Evolutionary conservation across 192 early-diverging fungal genomes (phyloP), one percentile per base, ranked within the genome.

Genomic region (Mortierella antarctica): DNA sequence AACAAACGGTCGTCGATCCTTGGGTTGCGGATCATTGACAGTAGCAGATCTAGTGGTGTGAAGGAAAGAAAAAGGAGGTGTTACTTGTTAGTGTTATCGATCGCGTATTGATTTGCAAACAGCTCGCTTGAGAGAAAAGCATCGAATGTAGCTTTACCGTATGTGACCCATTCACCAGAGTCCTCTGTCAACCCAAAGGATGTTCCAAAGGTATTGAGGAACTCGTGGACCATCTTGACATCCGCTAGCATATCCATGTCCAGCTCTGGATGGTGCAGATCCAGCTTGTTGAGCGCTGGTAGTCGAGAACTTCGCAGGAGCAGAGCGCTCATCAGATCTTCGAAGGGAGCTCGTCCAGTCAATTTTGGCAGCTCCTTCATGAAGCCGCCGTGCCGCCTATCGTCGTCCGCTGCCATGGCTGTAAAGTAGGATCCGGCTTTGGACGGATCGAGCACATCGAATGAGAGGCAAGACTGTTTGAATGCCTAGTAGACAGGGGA

Each of bases 161-260:
- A 68, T 8, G 70, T 72, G 40, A 80, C 72, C 77, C 77, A 80
- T 31, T 80, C 77, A 6, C 77, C 77, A 52, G 77, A 58, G 60
- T 80, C 70, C 42, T 72, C 67, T 7, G 77, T 80, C 45, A 80
- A 42, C 10, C 77, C 77, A 14, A 80, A 12, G 5, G 77, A 65
- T 20, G 54, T 62, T 42, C 77, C 77, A 63, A 80, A 80, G 1
- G 77, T 80, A 39, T 80, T 80, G 18, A 80, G n/a, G 45, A 80
- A 80, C 49, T 80, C 77, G 20, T 80, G 77, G 0, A 80, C 70
- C 77, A 80, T 80, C 60, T 80, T 80, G 23, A 80, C 31, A 50
- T 80, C 70, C 12, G 77, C 77, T 49, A 80, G 41, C 77, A 80
- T 80, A 41, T 80, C 77, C 77, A 80, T 80, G 23, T 67, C 45